A percentile compares a stretch with the other conserved stretches of the same genome.
phyloP scores from a whole-genome alignment of 1,139 yeast species.

The Yamadazyma sp. region DNA sequence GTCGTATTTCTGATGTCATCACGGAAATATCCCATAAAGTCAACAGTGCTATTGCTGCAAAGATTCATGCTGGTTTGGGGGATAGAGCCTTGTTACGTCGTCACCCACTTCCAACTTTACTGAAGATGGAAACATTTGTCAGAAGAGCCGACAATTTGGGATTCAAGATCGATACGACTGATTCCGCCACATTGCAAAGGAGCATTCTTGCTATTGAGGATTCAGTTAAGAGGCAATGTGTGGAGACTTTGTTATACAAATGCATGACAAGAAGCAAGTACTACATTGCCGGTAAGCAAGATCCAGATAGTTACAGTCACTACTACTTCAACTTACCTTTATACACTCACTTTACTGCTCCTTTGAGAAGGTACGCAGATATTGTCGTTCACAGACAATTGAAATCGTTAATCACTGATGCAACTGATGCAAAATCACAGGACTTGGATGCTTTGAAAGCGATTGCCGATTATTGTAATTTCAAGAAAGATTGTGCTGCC shows the following conservation, averaged over 20 bases:
- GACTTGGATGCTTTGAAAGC: slow-evolving; percentile 77
- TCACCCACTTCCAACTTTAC: slow-evolving; percentile 80
- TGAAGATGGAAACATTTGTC: slow-evolving; percentile 78
- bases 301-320: slow-evolving; percentile 75
- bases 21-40: slow-evolving; percentile 80
- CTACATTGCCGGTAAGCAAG: slow-evolving; percentile 84
- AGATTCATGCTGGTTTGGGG: slow-evolving; percentile 72
- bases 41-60: slow-evolving; percentile 83
- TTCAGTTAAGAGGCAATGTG: slow-evolving; percentile 63
- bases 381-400: slow-evolving; percentile 90
- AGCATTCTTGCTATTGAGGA: slow-evolving; percentile 69
- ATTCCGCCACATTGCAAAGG: slow-evolving; percentile 69
- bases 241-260: slow-evolving; percentile 79
- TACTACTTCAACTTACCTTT: slow-evolving; percentile 80
- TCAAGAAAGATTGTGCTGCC: slow-evolving; percentile 92
- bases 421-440: slow-evolving; percentile 16
- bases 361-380: slow-evolving; percentile 89
- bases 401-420: slow-evolving; percentile 56
- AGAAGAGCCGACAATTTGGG: slow-evolving; percentile 68
- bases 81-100: slow-evolving; percentile 83
- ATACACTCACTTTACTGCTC: slow-evolving; percentile 93
- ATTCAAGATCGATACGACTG: slow-evolving; percentile 69
- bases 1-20: slow-evolving; percentile 57
- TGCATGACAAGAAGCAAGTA: slow-evolving; percentile 85
- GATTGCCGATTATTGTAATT: slow-evolving; percentile 88